Base-by-base conservation (phyloP, 495 filamentous ascomycete genomes). In the Bryoglossum gracile region DNA sequence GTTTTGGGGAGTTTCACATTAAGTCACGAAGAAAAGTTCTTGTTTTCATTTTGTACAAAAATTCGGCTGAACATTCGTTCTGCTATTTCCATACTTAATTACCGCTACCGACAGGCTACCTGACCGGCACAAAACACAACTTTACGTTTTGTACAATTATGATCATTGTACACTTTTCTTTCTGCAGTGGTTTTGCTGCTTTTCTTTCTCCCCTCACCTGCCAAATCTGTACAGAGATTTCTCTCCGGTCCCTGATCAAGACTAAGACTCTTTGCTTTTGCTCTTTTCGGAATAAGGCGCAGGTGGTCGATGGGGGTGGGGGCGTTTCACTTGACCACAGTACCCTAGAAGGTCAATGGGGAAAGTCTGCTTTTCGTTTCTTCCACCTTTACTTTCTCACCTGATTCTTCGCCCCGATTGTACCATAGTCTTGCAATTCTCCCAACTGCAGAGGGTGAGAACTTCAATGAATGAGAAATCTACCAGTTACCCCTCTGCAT, bases 291-390 rank as follows among this genome's bases (percentile, higher is more conserved):
- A n/a, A n/a, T n/a, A n/a, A n/a, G n/a, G n/a, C n/a, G n/a, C n/a
- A n/a, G n/a, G n/a, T n/a, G n/a, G n/a, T n/a, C n/a, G n/a, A n/a
- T n/a, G n/a, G n/a, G n/a, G n/a, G n/a, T n/a, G n/a, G n/a, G n/a
- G n/a, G n/a, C n/a, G n/a, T n/a, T n/a, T 22, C 17, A 22, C 33
- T 23, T 28, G 48, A 39, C 48, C 40, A 38, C 23, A 37, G 33
- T 51, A 51, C 41, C 48, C 33, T 51, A 51, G 48, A 51, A 45
- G 48, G 48, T 45, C 48, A 38, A 13, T 18, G 14, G 22, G 11
- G 17, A 45, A 39, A 18, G 14, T 23, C n/a, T n/a, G n/a, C n/a
- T n/a, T n/a, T n/a, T n/a, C n/a, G n/a, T n/a, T n/a, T n/a, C n/a
- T n/a, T n/a, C n/a, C n/a, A 10, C 33, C 30, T 24, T 46, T 37